Base-by-base conservation (phyloP, 306 rosid species). In the Lotus japonicus region DNA sequence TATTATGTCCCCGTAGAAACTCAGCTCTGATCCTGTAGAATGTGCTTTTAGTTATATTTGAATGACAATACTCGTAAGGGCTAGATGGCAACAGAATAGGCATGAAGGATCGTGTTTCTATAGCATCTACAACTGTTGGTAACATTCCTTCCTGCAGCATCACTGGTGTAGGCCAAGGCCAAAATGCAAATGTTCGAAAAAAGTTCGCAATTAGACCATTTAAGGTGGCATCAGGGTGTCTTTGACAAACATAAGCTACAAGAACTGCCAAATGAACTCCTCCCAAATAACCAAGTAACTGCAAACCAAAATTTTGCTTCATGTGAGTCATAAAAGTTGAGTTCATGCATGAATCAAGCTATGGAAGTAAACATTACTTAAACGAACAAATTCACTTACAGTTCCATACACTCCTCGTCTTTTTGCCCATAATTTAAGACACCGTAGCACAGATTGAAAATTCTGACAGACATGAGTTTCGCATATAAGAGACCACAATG, bases 401-500 rank as follows among this genome's bases (percentile, higher is more conserved):
- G 71, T 79, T 55, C 83, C 83, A 43, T 82, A 82, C n/a, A 82
- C 81, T 62, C 86, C 86, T 33, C 86, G 73, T 49, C 79, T 71
- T 82, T 82, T 82, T 15, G 86, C 86, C 86, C 86, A 82, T 50
- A 82, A 73, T 63, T 82, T 82, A 35, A 82, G 73, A 67, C 74
- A 79, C 72, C 86, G 78, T 41, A 82, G 67, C 73, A 75, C 50
- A 12, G 77, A 61, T 62, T 75, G 86, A 58, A 79, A 82, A 33
- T 75, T 79, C 86, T 82, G 81, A 66, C 75, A 72, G 16, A 17
- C 67, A 78, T 18, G 36, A 46, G 14, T 58, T 46, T 23, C 28
- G 26, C 64, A 58, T 56, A 62, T 36, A 43, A 57, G 71, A 64
- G 66, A 70, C 11, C 71, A 78, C 15, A 66, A 33, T 72, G 46